phyloP scores from a whole-genome alignment of 2,329 filamentous ascomycete species.

The Aspergillus awamori region DNA sequence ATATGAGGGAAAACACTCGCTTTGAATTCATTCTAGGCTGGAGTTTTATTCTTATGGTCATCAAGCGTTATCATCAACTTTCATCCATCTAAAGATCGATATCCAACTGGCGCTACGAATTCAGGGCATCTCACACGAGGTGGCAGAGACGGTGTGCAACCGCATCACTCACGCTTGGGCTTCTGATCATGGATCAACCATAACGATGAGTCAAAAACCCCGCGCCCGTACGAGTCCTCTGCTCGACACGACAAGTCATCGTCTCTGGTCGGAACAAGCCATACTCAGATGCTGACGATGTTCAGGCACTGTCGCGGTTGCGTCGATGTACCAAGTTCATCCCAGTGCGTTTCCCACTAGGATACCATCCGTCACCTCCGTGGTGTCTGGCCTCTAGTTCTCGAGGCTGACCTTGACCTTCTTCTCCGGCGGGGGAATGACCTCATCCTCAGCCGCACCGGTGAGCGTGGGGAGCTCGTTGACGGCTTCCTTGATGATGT shows the following conservation, averaged over 20 bases:
- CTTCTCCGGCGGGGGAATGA: constrained; percentile 64
- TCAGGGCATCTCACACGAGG: not conserved
- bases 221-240: not conserved
- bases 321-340: not conserved
- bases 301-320: not conserved
- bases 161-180: not conserved
- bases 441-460: constrained; percentile 57
- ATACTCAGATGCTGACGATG: constrained; percentile 2
- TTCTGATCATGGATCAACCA: not conserved
- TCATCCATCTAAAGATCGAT: not conserved
- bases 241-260: not conserved
- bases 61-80: not conserved
- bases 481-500: constrained; percentile 80
- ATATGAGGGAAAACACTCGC: not conserved
- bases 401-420: constrained; percentile 63
- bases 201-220: not conserved
- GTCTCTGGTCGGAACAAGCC: not conserved
- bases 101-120: not conserved
- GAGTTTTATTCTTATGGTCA: not conserved
- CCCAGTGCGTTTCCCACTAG: not conserved
- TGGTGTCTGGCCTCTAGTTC: constrained; percentile 45
- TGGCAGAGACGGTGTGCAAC: not conserved
- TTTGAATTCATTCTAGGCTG: not conserved
- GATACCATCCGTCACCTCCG: not conserved
- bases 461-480: constrained; percentile 74